Base-by-base conservation (phyloP, 495 filamentous ascomycete species). In the Neurospora sp. region DNA sequence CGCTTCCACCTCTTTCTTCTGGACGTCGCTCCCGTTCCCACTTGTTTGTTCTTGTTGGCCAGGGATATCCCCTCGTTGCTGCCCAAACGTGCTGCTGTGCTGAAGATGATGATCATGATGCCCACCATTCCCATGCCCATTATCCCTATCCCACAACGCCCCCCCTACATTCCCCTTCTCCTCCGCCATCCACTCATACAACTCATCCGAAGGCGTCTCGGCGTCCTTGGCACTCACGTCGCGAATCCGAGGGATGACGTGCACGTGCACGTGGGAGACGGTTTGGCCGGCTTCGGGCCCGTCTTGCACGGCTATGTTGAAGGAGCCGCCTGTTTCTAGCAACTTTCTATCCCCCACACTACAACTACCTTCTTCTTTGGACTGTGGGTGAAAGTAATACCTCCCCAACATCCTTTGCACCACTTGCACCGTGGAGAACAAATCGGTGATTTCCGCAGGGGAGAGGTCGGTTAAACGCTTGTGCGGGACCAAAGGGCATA, bases 301-400 rank as follows among this genome's bases (percentile, higher is more conserved):
- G 83, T 99, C 96, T 77, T 99, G 96, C 17, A 99, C 86, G 0
- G 96, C 94, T 70, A 99, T 91, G 81, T 98, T 99, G 78, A 98
- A 88, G 77, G 87, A 90, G 4, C 89, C 87, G 40, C 81, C 53
- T 65, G 53, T 80, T 38, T 73, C 53, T 1, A 70, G 12, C 16
- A 27, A 5, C 7, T 44, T n/a, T 38, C 27, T 39, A 41, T 27
- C 65, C 20, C 37, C 65, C 20, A 41, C 39, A 40, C 10, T 44
- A 48, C 1, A 35, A 6, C 35, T 35, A 35, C n/a, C 10, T 31
- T 22, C 8, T 4, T 22, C n/a, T 53, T n/a, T 10, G n/a, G 8
- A 27, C 20, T 12, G 45, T 81, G 70, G 7, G 7, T 85, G 82
- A 73, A 88, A 87, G 81, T 92, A 96, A 20, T 92, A 84, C 42